These are phyloP conservation scores for Triticum turgidum DNA, from an alignment of 176 grass and related monocot genomes.

Conservation along the genomic window DNA sequence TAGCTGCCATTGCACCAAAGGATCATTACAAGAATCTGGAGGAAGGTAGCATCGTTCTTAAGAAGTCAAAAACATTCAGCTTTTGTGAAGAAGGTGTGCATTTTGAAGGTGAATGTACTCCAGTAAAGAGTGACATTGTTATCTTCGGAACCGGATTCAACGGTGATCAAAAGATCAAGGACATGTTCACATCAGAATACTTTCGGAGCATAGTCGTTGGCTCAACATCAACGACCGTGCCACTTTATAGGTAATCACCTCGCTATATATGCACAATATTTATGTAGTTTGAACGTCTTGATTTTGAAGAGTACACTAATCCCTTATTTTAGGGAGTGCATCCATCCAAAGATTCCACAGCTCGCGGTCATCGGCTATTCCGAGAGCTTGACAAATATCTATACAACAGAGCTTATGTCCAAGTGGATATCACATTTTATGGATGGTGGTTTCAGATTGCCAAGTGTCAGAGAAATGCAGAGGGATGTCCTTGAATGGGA, in stretches of 20 bases:
- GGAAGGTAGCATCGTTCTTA: conserved; percentile 58
- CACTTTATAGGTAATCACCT: conserved; percentile 47
- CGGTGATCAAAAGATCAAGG: conserved; percentile 60
- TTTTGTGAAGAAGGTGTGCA: conserved; percentile 54
- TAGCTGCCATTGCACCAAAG: conserved; percentile 39
- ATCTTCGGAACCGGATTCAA: conserved; percentile 54
- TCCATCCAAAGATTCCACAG: conserved; percentile 66
- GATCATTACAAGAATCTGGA: conserved; percentile 55
- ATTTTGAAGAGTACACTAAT: background rate
- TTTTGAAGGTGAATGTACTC: conserved; percentile 34
- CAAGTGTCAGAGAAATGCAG: conserved; percentile 35
- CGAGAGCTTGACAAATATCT: conserved; percentile 59
- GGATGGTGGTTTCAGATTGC: conserved; percentile 55
- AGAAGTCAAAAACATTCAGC: conserved; percentile 48
- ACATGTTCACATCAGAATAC: conserved; percentile 55
- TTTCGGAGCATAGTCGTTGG: conserved; percentile 39
- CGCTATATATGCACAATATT: background rate
- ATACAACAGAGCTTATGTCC: conserved; percentile 46
- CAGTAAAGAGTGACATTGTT: conserved; percentile 44
- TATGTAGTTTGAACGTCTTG: background rate
- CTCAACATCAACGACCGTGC: conserved; percentile 32
- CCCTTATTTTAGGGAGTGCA: conserved; percentile 41
- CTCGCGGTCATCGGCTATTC: conserved; percentile 52
- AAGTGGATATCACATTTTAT: conserved; percentile 58
- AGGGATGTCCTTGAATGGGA: conserved; percentile 50